Conservation (phyloP, 192 early-diverging fungal genomes). For the Pilaira anomala region DNA sequence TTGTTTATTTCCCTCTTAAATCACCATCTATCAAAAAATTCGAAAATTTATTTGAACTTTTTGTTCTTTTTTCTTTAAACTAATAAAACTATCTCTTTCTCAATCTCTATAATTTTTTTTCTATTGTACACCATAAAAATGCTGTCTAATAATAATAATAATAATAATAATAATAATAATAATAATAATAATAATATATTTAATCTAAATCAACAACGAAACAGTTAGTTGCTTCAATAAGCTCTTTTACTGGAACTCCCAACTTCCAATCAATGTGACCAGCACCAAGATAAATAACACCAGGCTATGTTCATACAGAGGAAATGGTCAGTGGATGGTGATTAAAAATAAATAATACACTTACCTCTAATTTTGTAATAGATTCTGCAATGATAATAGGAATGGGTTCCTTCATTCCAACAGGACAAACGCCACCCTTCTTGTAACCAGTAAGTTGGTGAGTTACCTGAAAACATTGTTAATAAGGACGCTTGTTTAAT, state of each 20-base stretch:
- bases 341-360: neutral
- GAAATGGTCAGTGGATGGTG: no score
- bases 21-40: no score
- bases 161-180: neutral
- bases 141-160: neutral
- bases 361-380: constrained; percentile 56
- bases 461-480: constrained; percentile 40
- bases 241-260: constrained; percentile 54
- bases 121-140: no score
- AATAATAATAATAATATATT: no score
- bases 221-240: constrained; percentile 43
- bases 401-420: constrained; percentile 54
- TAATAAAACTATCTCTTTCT: no score
- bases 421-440: constrained; percentile 66
- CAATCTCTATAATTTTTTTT: no score
- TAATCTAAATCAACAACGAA: constrained; percentile 15
- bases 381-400: constrained; percentile 68
- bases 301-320: no score
- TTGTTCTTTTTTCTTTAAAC: no score
- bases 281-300: constrained; percentile 73
- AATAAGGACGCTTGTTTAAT: neutral
- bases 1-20: no score
- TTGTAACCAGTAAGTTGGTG: constrained; percentile 71
- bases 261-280: constrained; percentile 87
- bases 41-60: no score